Percentiles rank a stretch among this genome's conserved stretches.
phyloP scores from a whole-genome alignment of 257 asterid species.

The Osmanthus fragrans region DNA sequence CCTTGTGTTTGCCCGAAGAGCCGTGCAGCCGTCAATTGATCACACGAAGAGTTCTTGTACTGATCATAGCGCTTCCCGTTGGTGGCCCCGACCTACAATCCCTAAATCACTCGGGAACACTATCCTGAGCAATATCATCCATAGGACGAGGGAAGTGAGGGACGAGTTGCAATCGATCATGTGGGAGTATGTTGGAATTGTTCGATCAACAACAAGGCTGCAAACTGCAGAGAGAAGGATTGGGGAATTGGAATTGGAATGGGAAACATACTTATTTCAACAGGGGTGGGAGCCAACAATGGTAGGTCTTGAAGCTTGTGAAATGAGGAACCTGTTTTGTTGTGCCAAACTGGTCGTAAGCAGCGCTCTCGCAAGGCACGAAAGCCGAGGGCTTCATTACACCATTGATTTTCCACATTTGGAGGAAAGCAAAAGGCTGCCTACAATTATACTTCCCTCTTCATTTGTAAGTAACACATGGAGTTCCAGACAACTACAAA shows the following conservation, averaged over 20 bases:
- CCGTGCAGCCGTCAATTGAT: slow-evolving; percentile 80
- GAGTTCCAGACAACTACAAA: slow-evolving; percentile 84
- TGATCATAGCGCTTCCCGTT: slow-evolving; percentile 39
- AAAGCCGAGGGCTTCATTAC: slow-evolving; percentile 95
- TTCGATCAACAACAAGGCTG: slow-evolving; percentile 76
- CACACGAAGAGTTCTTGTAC: slow-evolving; percentile 46
- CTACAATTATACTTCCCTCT: slow-evolving; percentile 78
- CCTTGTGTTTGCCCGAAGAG: slow-evolving; percentile 88
- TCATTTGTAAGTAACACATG: slow-evolving; percentile 62
- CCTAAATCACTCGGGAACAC: slow-evolving; percentile 55
- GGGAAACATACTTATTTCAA: slow-evolving; percentile 83
- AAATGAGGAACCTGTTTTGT: slow-evolving; percentile 92
- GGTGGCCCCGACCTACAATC: slow-evolving; percentile 67
- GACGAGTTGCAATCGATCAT: slow-evolving; percentile 66
- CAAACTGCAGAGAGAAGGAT: slow-evolving; percentile 75
- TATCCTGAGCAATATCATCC: slow-evolving; percentile 35
- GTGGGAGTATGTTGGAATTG: slow-evolving; percentile 95
- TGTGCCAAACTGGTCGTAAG: slow-evolving; percentile 89
- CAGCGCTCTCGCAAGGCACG: slow-evolving; percentile 91
- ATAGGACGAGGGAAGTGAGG: slow-evolving; percentile 68
- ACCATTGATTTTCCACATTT: slow-evolving; percentile 71
- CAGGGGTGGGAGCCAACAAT: slow-evolving; percentile 91
- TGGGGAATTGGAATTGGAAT: slow-evolving; percentile 75
- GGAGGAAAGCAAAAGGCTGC: slow-evolving; percentile 87
- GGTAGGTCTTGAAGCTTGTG: slow-evolving; percentile 92